phyloP scores from a whole-genome alignment of 257 asterid genomes.

The Forsythia suspensa region DNA sequence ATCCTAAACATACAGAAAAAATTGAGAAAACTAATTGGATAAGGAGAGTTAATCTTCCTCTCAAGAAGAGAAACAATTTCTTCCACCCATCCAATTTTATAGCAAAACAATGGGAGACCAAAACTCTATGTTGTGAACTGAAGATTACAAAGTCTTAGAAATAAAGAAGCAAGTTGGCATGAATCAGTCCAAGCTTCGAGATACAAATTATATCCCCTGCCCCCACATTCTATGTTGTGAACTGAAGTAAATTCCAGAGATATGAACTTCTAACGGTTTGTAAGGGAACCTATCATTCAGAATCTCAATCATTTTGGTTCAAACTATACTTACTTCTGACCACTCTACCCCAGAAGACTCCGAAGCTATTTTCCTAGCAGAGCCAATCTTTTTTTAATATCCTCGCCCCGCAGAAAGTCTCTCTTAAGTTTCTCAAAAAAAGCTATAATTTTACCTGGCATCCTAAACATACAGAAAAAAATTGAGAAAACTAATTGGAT shows the following conservation, averaged over 20 bases:
- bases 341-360: not conserved
- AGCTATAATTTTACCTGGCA: not conserved
- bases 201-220: not conserved
- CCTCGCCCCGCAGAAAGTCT: not conserved
- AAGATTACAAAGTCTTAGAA: not conserved
- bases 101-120: not conserved
- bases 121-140: not conserved
- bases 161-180: not conserved
- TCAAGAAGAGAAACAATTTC: too few species aligned
- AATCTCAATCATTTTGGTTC: not conserved
- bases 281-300: not conserved
- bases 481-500: not conserved
- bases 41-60: not conserved
- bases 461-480: not conserved
- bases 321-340: not conserved
- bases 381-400: not conserved
- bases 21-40: not conserved
- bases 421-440: not conserved
- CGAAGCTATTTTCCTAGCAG: not conserved
- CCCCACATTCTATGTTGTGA: not conserved
- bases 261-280: not conserved
- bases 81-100: too few species aligned
- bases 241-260: not conserved
- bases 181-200: not conserved
- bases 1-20: not conserved